Percentiles rank a stretch among this genome's conserved stretches.
phyloP scores from a whole-genome alignment of 2,329 filamentous ascomycete species.

The Sclerotinia spermophila region DNA sequence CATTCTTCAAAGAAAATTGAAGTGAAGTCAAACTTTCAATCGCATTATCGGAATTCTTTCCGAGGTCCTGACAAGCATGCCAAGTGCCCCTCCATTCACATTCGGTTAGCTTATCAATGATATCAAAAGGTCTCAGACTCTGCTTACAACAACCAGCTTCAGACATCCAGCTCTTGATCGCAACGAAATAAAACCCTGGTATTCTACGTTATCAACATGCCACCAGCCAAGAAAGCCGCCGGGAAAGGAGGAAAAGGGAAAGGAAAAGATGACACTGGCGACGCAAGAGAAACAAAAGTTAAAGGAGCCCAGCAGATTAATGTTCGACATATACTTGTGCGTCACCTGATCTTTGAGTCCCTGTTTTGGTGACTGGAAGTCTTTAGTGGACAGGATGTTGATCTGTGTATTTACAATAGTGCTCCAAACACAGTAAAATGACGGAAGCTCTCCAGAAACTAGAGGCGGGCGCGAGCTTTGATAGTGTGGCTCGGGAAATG shows the following conservation, averaged over 20 bases:
- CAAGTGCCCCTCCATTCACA: slow-evolving; percentile 3
- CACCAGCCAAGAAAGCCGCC: slow-evolving; percentile 34
- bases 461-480: slow-evolving; percentile 64
- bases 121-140: not conserved
- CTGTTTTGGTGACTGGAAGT: not conserved
- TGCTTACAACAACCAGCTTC: not conserved
- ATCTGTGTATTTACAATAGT: slow-evolving; percentile 41
- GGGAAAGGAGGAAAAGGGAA: slow-evolving; percentile 33
- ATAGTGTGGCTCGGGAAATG: slow-evolving; percentile 68
- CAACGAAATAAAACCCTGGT: not conserved
- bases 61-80: not conserved
- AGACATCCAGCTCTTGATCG: not conserved
- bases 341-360: slow-evolving; percentile 16
- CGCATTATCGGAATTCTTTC: not conserved
- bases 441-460: slow-evolving; percentile 71
- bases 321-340: slow-evolving; percentile 61
- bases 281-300: slow-evolving; percentile 41
- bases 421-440: slow-evolving; percentile 74
- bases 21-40: not conserved
- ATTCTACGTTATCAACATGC: slow-evolving; percentile 23
- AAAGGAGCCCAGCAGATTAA: slow-evolving; percentile 68
- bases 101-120: not conserved
- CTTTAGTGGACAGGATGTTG: not conserved
- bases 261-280: slow-evolving; percentile 40
- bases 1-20: not conserved